Conservation (phyloP, 164 flowering plant species). For the Kingdonia uniflora region DNA sequence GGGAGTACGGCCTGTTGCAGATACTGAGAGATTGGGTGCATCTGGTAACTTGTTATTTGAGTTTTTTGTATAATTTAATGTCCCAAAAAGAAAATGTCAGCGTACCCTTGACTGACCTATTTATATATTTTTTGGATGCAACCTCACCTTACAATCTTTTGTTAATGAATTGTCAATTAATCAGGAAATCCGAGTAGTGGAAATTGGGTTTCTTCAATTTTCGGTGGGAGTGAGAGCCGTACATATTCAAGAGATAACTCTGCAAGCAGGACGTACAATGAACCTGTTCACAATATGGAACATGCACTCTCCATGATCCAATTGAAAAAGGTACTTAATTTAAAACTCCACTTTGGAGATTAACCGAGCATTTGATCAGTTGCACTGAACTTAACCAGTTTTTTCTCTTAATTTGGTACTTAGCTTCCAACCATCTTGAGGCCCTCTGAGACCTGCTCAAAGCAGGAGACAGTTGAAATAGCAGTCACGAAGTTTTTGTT, state of each 20-base stretch:
- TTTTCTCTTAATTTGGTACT: conserved; percentile 2
- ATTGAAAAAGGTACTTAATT: conserved; percentile 60
- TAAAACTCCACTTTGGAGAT: not conserved
- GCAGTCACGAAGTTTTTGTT: conserved; percentile 64
- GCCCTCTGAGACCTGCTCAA: conserved; percentile 73
- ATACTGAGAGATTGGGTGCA: conserved; percentile 45
- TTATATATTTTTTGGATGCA: not conserved
- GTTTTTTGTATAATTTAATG: not conserved
- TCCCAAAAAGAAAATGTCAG: not conserved
- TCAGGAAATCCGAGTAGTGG: conserved; percentile 41
- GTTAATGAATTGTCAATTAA: conserved; percentile 2
- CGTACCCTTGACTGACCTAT: not conserved
- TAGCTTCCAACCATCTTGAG: conserved; percentile 84
- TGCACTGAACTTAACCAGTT: not conserved
- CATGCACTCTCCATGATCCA: conserved; percentile 51
- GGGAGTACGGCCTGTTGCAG: conserved; percentile 54
- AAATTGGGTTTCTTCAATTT: conserved; percentile 84
- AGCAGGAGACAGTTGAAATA: conserved; percentile 75
- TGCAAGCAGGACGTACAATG: conserved; percentile 31
- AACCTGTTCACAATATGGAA: conserved; percentile 44
- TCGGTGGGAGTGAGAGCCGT: conserved; percentile 53
- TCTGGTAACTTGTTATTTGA: conserved; percentile 38
- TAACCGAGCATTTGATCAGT: not conserved
- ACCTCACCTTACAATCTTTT: not conserved
- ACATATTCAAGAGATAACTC: conserved; percentile 33